These are phyloP conservation scores for Podila minutissima DNA, from an alignment of 192 early-diverging fungal species.

Conservation along the genomic window DNA sequence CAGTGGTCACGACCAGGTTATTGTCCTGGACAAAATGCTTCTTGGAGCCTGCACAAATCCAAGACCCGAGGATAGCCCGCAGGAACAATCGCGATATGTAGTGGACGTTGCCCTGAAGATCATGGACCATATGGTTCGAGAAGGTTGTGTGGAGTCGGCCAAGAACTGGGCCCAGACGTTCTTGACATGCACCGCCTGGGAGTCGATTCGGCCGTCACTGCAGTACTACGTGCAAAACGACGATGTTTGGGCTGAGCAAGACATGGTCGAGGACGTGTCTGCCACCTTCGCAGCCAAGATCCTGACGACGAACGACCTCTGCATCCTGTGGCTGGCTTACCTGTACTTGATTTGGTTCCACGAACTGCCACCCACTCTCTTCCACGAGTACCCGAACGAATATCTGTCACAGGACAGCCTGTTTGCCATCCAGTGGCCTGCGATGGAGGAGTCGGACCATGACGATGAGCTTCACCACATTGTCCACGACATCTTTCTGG, in stretches of 20 bases:
- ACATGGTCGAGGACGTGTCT: conserved; percentile 35
- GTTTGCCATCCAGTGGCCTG: conserved; percentile 35
- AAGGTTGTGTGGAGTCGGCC: conserved; percentile 23
- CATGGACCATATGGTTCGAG: conserved; percentile 11
- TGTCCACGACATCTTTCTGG: conserved; percentile 44
- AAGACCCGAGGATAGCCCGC: background rate
- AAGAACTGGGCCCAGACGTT: conserved; percentile 47
- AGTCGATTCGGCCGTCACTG: conserved; percentile 13
- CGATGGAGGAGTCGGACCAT: conserved; percentile 17
- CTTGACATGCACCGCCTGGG: conserved; percentile 24
- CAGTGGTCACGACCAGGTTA: conserved; percentile 9
- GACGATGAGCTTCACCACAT: conserved; percentile 33
- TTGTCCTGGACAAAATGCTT: conserved; percentile 36
- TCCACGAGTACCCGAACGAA: conserved; percentile 24
- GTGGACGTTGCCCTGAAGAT: conserved; percentile 36
- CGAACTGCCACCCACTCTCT: conserved; percentile 27
- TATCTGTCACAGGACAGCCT: conserved; percentile 18
- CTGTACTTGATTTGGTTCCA: conserved; percentile 47
- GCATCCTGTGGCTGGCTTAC: conserved; percentile 38
- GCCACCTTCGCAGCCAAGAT: conserved; percentile 24
- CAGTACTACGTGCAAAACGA: conserved; percentile 23
- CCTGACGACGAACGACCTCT: conserved; percentile 23
- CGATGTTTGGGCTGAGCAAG: conserved; percentile 31
- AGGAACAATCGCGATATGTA: conserved; percentile 16
- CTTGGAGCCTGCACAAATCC: conserved; percentile 17